These are phyloP conservation scores for Neurospora terricola DNA, from an alignment of 495 filamentous ascomycete genomes.

Conservation along the genomic window DNA sequence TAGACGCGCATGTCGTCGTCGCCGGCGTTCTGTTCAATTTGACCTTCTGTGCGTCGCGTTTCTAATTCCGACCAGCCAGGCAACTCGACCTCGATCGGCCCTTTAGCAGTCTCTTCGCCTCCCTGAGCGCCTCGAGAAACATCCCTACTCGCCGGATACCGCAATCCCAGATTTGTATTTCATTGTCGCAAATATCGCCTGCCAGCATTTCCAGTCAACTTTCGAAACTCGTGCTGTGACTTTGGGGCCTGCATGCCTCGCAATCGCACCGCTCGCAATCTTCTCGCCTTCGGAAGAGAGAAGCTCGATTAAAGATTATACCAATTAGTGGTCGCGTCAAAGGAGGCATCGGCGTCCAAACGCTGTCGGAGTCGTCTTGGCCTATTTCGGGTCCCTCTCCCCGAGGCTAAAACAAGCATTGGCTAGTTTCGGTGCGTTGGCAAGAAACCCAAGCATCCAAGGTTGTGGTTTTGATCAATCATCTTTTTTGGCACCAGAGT, in stretches of 20 bases:
- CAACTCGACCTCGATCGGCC: not conserved
- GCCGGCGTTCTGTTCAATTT: not conserved
- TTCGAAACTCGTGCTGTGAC: not conserved
- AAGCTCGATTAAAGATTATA: not conserved
- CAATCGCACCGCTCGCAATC: not conserved
- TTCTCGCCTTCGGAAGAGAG: not conserved
- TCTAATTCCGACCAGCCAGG: not conserved
- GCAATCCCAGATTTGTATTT: not conserved
- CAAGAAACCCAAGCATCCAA: not conserved
- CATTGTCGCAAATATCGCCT: not conserved
- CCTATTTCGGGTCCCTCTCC: not conserved
- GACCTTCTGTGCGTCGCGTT: not conserved
- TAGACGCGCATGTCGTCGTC: not conserved
- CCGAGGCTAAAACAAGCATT: not conserved
- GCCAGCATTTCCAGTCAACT: not conserved
- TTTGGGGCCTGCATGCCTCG: not conserved
- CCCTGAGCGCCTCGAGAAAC: not conserved
- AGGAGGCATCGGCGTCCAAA: not conserved
- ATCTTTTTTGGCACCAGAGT: not conserved
- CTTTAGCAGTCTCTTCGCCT: not conserved
- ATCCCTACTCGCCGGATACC: not conserved
- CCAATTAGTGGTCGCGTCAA: not conserved
- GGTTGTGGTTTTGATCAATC: not conserved
- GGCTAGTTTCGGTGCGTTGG: not conserved
- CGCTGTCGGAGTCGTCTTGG: not conserved